These are phyloP conservation scores for Psophocarpus tetragonolobus DNA, from an alignment of 306 rosid species.

Conservation along the genomic window DNA sequence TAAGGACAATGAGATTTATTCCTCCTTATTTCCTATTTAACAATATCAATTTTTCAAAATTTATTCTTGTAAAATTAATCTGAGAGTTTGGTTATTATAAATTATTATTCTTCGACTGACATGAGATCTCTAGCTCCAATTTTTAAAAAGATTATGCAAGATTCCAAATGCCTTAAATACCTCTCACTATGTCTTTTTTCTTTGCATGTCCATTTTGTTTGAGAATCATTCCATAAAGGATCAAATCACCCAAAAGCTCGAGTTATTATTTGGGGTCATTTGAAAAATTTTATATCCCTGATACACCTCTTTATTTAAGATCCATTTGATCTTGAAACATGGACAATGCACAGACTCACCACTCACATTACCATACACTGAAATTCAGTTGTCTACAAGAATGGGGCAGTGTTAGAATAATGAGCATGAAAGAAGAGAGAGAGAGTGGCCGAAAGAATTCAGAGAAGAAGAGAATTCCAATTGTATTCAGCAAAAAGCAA, in stretches of 20 bases:
- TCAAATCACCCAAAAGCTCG: not conserved
- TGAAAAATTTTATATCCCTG: not conserved
- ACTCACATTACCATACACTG: not conserved
- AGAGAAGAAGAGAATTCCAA: no score
- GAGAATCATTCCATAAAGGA: not conserved
- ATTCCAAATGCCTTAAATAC: not conserved
- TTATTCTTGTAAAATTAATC: not conserved
- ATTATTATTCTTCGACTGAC: not conserved
- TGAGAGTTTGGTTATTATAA: not conserved
- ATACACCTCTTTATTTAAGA: not conserved
- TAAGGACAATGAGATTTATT: conserved; percentile 4
- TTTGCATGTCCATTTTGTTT: not conserved
- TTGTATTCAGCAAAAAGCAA: no score
- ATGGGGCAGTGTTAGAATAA: not conserved
- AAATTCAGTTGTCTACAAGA: not conserved
- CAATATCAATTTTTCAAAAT: not conserved
- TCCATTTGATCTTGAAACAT: not conserved
- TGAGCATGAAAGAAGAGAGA: no score
- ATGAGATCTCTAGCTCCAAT: not conserved
- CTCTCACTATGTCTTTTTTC: not conserved
- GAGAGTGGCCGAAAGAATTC: no score
- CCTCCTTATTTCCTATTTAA: not conserved
- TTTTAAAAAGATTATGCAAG: not conserved
- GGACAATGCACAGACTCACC: not conserved
- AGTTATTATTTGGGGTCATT: not conserved